Percentiles rank a stretch among this genome's conserved stretches.
These are phyloP conservation scores for Chlamydomonas sp. DNA, from an alignment of 139 green algal species.

Conservation along the genomic window DNA sequence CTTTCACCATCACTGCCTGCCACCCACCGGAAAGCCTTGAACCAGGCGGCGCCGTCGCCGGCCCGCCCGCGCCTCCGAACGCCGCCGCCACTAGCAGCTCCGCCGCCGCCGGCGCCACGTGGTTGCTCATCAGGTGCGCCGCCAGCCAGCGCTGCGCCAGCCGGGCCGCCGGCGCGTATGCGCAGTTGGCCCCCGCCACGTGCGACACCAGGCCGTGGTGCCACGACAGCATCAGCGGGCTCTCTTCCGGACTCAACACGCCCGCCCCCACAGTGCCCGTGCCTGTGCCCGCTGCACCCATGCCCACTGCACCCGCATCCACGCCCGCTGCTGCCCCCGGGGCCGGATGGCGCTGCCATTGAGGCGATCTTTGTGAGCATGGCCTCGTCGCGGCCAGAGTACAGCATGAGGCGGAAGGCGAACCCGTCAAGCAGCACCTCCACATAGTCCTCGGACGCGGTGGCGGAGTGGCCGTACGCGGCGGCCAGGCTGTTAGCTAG, in stretches of 20 bases:
- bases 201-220: slow-evolving; percentile 75
- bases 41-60: slow-evolving; percentile 11
- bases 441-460: slow-evolving; percentile 65
- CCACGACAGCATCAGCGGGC: slow-evolving; percentile 55
- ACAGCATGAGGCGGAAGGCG: slow-evolving; percentile 78
- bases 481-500: slow-evolving; percentile 66
- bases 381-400: slow-evolving; percentile 62
- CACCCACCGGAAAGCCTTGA: slow-evolving; percentile 55
- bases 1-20: too few species aligned
- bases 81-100: slow-evolving; percentile 76
- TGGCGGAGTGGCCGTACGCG: slow-evolving; percentile 56
- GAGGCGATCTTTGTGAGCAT: slow-evolving; percentile 42
- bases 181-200: slow-evolving; percentile 50
- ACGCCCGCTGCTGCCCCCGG: neutral
- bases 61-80: slow-evolving; percentile 46
- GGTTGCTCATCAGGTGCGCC: slow-evolving; percentile 66
- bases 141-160: slow-evolving; percentile 77
- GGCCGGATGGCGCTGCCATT: neutral
- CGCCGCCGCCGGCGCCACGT: slow-evolving; percentile 69
- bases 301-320: slow-evolving; percentile 7
- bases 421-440: slow-evolving; percentile 84
- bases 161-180: slow-evolving; percentile 63
- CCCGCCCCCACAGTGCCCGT: neutral
- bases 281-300: neutral
- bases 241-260: slow-evolving; percentile 12